These are phyloP conservation scores for Nicotiana tabacum DNA, from an alignment of 257 asterid species.

Conservation along the genomic window DNA sequence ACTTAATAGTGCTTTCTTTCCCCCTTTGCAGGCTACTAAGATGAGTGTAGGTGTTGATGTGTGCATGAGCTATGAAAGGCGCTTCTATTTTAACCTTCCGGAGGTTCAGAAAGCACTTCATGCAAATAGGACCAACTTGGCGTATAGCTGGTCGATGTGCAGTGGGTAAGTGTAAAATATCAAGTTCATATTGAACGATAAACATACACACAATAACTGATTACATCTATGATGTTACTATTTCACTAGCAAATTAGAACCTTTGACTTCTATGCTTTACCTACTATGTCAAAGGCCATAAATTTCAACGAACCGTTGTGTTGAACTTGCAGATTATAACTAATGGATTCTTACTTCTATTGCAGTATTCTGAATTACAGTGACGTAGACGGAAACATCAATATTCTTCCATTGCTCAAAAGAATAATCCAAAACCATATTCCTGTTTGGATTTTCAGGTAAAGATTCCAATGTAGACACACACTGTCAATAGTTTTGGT, in stretches of 20 bases:
- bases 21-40: slow-evolving; percentile 67
- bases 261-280: background rate
- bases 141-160: slow-evolving; percentile 82
- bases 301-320: background rate
- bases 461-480: background rate
- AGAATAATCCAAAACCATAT: slow-evolving; percentile 50
- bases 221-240: background rate
- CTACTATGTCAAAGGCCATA: background rate
- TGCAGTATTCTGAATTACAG: slow-evolving; percentile 49
- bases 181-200: slow-evolving; percentile 2
- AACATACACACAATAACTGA: background rate
- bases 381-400: slow-evolving; percentile 48
- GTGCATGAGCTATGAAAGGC: slow-evolving; percentile 80
- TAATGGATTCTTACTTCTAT: background rate
- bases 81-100: slow-evolving; percentile 85
- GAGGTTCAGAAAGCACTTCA: slow-evolving; percentile 94
- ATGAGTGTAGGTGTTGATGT: slow-evolving; percentile 79
- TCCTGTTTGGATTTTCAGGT: slow-evolving; percentile 85
- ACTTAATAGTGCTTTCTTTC: background rate
- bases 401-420: slow-evolving; percentile 73
- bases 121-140: slow-evolving; percentile 82
- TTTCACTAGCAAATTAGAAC: background rate
- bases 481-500: background rate
- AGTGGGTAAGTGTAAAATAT: slow-evolving; percentile 39
- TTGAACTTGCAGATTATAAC: background rate